phyloP scores from a whole-genome alignment of 2,329 filamentous ascomycete genomes.

The Ophiostoma ulmi region DNA sequence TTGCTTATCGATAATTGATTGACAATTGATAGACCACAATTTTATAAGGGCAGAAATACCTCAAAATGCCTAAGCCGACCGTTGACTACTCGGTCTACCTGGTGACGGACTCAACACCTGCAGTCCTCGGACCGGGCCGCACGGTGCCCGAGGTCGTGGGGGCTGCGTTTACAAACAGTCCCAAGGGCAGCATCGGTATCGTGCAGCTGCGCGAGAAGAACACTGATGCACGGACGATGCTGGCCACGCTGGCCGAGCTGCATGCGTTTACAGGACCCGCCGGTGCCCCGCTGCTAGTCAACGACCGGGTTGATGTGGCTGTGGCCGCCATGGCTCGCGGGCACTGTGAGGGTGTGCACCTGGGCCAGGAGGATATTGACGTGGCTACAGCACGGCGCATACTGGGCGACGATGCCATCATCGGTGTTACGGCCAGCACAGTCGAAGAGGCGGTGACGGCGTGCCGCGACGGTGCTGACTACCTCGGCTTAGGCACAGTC shows the following conservation, averaged over 20 bases:
- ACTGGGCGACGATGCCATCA: conserved; percentile 71
- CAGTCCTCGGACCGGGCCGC: conserved; percentile 63
- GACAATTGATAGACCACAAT: too few species aligned
- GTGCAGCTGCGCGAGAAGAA: conserved; percentile 91
- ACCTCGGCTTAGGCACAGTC: conserved; percentile 85
- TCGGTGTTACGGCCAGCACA: conserved; percentile 80
- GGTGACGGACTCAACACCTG: conserved; percentile 87
- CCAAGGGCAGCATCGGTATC: conserved; percentile 37
- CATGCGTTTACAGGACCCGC: conserved; percentile 59
- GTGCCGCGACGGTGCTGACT: conserved; percentile 73
- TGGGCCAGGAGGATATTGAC: conserved; percentile 86
- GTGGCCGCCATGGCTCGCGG: conserved; percentile 77
- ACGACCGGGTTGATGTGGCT: conserved; percentile 87
- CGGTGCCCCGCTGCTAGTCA: conserved; percentile 69
- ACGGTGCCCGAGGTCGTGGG: conserved; percentile 70
- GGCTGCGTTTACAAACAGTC: conserved; percentile 70
- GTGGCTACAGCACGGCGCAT: conserved; percentile 58
- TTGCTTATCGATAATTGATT: not conserved
- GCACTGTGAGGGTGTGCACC: conserved; percentile 84
- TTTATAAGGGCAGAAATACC: too few species aligned
- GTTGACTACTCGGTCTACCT: conserved; percentile 81
- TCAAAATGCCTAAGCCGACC: conserved; percentile 16
- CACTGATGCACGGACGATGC: conserved; percentile 65
- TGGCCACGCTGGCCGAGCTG: conserved; percentile 64
- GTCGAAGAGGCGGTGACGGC: conserved; percentile 67